Conservation (phyloP, 2,329 filamentous ascomycete species). For the Venturia oleaginea region DNA sequence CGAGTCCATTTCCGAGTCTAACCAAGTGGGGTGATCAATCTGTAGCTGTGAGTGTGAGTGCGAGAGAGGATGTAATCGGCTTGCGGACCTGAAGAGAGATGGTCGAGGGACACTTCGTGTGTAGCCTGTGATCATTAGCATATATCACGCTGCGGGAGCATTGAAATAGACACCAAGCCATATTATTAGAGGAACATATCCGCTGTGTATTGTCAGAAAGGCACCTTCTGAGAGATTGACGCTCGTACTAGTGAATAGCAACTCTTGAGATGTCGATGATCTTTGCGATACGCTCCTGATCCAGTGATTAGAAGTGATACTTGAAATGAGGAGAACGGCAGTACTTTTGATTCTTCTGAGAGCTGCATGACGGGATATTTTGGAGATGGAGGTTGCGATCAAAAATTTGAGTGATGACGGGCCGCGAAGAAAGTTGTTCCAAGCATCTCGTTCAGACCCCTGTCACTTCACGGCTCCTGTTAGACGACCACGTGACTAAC, state of each 20-base stretch:
- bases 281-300: slow-evolving; percentile 91
- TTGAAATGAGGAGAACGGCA: slow-evolving; percentile 15
- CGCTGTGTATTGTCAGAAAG: slow-evolving; percentile 46
- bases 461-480: background rate
- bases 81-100: slow-evolving; percentile 58
- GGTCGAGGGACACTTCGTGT: slow-evolving; percentile 89
- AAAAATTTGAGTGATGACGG: background rate
- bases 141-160: slow-evolving; percentile 13
- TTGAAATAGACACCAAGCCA: slow-evolving; percentile 65
- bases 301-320: slow-evolving; percentile 20
- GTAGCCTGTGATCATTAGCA: slow-evolving; percentile 56
- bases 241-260: slow-evolving; percentile 83
- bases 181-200: slow-evolving; percentile 91
- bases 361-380: slow-evolving; percentile 35
- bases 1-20: background rate
- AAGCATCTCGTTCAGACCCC: background rate
- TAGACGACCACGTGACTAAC: background rate
- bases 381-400: background rate
- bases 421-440: background rate
- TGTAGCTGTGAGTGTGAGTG: background rate
- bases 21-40: slow-evolving; percentile 13
- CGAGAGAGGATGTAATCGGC: background rate
- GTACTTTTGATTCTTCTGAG: slow-evolving; percentile 95
- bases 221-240: slow-evolving; percentile 10
- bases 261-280: slow-evolving; percentile 91